Base-by-base conservation (phyloP, 2,329 filamentous ascomycete genomes). In the Emericellopsis cladophorae region DNA sequence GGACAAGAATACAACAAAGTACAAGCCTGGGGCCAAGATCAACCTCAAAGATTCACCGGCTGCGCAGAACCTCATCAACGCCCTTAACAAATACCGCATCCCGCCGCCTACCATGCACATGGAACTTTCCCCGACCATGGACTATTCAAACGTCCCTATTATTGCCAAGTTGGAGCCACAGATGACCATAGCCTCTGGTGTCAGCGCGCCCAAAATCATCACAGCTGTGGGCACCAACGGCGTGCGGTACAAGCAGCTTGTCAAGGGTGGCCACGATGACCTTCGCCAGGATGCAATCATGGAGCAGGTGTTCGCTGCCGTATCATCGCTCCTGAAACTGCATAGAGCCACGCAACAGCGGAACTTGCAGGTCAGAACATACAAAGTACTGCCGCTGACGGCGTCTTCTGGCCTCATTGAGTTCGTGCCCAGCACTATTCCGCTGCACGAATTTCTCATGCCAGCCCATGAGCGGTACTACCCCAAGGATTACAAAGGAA, bases 281-380 rank as follows among this genome's bases (percentile, higher is more conserved):
- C 73, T 99, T 11, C 84, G 93, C 8, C 92, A 98, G 64, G 92
- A 99, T 54, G 87, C 90, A 36, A 98, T 79, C 67, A 99, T 99
- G 93, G 93, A 98, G 60, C 92, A 99, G 61, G 92, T 98, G 1
- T 99, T 98, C 57, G 86, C 89, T 44, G 88, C 94, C 60, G 92
- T 95, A 18, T 96, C 88, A 43, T 84, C 85, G 40, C 75, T 98
- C 18, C 68, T 99, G 22, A 84, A 85, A 56, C 81, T 85, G 38
- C 88, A 96, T 58, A 81, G 86, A 42, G 75, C 81, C 11, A 95
- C 92, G 3, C 82, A 88, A 32, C 88, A 95, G 54, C 81, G 92
- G 6, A 85, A 85, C 47, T 70, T 99, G 10, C 85, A 83, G 8
- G 93, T 99, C 54, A 75, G 93, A 43, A 96, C 92, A 0, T 99